A percentile compares a stretch with the other conserved stretches of the same genome.
Evolutionary conservation across 1,284 basidiomycete species (phyloP).

Genomic region (Irpex rosettiformis): DNA sequence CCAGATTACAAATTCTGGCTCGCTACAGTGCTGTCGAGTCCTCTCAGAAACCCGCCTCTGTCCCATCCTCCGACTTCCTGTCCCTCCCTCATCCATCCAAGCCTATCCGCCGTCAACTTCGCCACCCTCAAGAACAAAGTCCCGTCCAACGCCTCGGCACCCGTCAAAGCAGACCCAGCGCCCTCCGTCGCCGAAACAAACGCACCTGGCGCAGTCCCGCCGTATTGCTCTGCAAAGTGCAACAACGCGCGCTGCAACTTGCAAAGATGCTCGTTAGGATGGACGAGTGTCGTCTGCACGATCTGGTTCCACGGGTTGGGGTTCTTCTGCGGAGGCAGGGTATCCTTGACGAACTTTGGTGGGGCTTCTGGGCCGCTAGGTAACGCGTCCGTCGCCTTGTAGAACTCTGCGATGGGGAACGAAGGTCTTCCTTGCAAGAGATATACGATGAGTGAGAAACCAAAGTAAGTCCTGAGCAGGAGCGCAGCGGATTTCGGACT

Average conservation of each 20-base stretch:
- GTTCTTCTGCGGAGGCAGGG: slow-evolving; percentile 17
- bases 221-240: slow-evolving; percentile 49
- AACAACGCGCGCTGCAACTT: slow-evolving; percentile 57
- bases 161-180: slow-evolving; percentile 24
- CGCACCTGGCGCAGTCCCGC: slow-evolving; percentile 35
- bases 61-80: slow-evolving; percentile 29
- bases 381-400: slow-evolving; percentile 21
- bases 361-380: slow-evolving; percentile 30
- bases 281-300: slow-evolving; percentile 42
- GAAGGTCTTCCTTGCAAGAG: slow-evolving; percentile 36
- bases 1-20: no score
- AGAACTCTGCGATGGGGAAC: slow-evolving; percentile 36
- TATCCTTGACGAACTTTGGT: slow-evolving; percentile 4
- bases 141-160: slow-evolving; percentile 46
- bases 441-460: slow-evolving; percentile 32
- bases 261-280: slow-evolving; percentile 61
- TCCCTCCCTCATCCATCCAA: slow-evolving; percentile 53
- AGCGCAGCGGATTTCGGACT: slow-evolving; percentile 27
- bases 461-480: slow-evolving; percentile 38
- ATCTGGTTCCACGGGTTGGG: slow-evolving; percentile 58
- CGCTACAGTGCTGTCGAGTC: no score
- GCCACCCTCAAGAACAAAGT: slow-evolving; percentile 55
- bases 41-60: neutral
- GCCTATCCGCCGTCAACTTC: slow-evolving; percentile 42
- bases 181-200: slow-evolving; percentile 16